Conservation (phyloP, 2,329 filamentous ascomycete species). For the Trichocomaceae sp. region DNA sequence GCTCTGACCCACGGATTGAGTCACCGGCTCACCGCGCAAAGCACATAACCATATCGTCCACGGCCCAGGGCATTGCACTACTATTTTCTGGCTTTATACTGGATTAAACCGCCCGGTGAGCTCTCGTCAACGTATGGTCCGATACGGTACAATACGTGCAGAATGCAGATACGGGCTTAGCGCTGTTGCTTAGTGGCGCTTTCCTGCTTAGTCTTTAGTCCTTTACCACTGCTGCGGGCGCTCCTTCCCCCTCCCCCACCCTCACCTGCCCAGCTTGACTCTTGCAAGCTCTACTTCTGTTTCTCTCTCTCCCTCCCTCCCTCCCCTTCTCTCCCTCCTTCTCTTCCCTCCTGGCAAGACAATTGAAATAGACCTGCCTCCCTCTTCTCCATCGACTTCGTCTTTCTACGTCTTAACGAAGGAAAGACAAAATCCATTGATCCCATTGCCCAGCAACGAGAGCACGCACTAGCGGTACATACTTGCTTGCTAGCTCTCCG, state of each 20-base stretch:
- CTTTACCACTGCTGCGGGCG: not conserved
- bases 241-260: not conserved
- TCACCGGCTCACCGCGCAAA: constrained; percentile 10
- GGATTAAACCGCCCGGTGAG: constrained; percentile 8
- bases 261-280: not conserved
- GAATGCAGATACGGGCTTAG: too few relatives aligned
- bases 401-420: not conserved
- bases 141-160: not conserved
- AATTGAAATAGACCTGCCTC: not conserved
- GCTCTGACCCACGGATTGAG: constrained; percentile 8
- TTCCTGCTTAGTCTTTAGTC: not conserved
- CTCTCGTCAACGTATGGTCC: not conserved
- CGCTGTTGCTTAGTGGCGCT: too few relatives aligned
- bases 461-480: too few relatives aligned
- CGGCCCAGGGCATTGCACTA: not conserved
- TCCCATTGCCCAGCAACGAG: not conserved
- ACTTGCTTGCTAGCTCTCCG: not conserved
- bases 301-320: not conserved
- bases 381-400: not conserved
- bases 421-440: not conserved
- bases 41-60: not conserved
- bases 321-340: not conserved
- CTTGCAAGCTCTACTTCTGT: too few relatives aligned
- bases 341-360: not conserved
- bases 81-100: not conserved